Base-by-base conservation (phyloP, 192 early-diverging fungal genomes). In the Entomortierella chlamydospora region DNA sequence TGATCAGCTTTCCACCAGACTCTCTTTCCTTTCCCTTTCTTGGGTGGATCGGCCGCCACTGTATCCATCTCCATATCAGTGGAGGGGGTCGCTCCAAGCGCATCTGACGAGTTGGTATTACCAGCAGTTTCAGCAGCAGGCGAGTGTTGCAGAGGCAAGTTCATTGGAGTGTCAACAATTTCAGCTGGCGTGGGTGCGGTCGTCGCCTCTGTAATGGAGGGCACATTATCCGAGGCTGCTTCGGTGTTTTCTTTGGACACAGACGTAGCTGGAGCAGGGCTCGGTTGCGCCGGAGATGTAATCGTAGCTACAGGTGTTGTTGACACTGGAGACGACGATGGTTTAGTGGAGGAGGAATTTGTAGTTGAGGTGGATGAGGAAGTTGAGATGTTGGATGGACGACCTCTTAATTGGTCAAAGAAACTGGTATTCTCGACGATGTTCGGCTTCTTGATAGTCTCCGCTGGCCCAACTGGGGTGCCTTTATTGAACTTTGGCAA, bases 401-500 rank as follows among this genome's bases (percentile, higher is more conserved):
- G 42, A 4, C 33, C 33, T 53, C n/a, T 51, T 7, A 73, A 31
- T 11, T 73, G 61, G 23, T 65, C 56, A 23, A 73, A 73, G n/a
- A 73, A 73, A 1, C 47, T 42, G 0, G 71, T 49, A 43, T 73
- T 65, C 1, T 55, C 63, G 1, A 31, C 51, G 31, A 65, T 57
- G 13, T 62, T 64, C 9, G 51, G 30, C 49, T 73, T 73, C 43
- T 73, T 73, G 28, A 47, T 60, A 22, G 47, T 58, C 28, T 55
- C 60, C 17, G 53, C 49, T 1, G 57, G 51, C 1, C 28, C 34
- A 4, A 52, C 22, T 2, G 55, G 22, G 18, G 61, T 74, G 1
- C 64, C 61, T 29, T 74, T 74, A 54, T 26, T 61, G 41, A 74
- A 74, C 43, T 74, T 74, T 26, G 72, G 72, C 31, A 74, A 51